A percentile compares a stretch with the other conserved stretches of the same genome.
phyloP scores from a whole-genome alignment of 75 land plant genomes.

The Picea glauca region DNA sequence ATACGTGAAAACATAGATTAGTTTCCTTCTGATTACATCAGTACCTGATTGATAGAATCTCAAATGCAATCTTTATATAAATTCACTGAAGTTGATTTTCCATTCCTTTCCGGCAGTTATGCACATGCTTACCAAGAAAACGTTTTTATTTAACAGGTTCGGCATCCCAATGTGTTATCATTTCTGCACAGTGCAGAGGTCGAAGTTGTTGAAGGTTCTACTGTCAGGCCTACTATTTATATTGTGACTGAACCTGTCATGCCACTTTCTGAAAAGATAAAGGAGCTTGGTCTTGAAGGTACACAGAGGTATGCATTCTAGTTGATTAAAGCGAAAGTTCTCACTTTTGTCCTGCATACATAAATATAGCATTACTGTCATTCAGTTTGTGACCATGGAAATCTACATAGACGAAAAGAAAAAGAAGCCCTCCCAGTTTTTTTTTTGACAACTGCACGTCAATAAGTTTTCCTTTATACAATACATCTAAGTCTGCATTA shows the following conservation, averaged over 20 bases:
- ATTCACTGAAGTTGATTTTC: neutral
- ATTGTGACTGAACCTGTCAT: constrained; percentile 97
- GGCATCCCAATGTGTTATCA: constrained; percentile 96
- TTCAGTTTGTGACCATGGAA: too few relatives aligned
- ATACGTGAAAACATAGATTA: neutral
- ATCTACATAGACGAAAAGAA: too few relatives aligned
- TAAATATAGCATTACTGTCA: too few relatives aligned
- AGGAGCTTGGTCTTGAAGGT: constrained; percentile 82
- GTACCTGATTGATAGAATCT: too few relatives aligned
- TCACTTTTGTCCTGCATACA: too few relatives aligned
- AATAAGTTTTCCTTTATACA: too few relatives aligned
- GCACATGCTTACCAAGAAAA: neutral
- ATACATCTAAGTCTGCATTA: too few relatives aligned
- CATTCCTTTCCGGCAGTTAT: neutral
- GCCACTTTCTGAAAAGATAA: constrained; percentile 95
- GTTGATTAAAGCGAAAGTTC: neutral
- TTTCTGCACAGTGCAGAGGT: constrained; percentile 94
- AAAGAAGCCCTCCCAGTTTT: too few relatives aligned
- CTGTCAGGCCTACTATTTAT: constrained; percentile 69
- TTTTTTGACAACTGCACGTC: too few relatives aligned
- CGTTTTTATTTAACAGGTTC: constrained; percentile 55
- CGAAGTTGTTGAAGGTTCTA: constrained; percentile 73
- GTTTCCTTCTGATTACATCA: neutral
- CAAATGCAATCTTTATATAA: neutral
- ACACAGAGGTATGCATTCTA: constrained; percentile 68